Percentiles rank a stretch among this genome's conserved stretches.
Evolutionary conservation across 169 alveolate genomes (phyloP).

Genomic region (Plasmodium vinckei): DNA sequence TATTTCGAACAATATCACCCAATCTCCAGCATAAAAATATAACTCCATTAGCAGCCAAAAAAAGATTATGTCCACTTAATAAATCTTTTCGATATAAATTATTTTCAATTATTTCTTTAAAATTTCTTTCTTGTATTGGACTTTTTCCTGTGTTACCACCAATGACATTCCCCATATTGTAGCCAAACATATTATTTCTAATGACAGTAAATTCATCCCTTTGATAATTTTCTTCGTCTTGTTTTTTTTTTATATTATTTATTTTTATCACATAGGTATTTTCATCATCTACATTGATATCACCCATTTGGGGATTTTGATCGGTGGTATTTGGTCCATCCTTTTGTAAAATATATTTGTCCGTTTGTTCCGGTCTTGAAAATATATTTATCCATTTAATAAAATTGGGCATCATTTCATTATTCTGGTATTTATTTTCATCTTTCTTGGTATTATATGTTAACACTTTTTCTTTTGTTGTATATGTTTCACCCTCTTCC

Average conservation of each 20-base stretch:
- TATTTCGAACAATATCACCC: constrained; percentile 68
- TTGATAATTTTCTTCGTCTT: not conserved
- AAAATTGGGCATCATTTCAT: not conserved
- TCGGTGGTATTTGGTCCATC: not conserved
- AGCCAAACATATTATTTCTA: constrained; percentile 10
- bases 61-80: constrained; percentile 70
- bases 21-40: constrained; percentile 82
- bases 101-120: constrained; percentile 18
- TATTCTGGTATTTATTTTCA: not conserved
- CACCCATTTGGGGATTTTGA: not conserved
- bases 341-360: not conserved
- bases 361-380: not conserved
- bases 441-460: too few relatives aligned
- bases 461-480: too few relatives aligned
- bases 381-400: constrained; percentile 21
- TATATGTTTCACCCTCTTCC: not conserved
- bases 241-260: constrained; percentile 35
- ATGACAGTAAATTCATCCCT: not conserved
- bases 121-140: constrained; percentile 14
- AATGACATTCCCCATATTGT: not conserved
- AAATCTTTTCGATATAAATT: constrained; percentile 16
- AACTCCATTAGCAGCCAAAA: constrained; percentile 76
- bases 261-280: constrained; percentile 45
- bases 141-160: not conserved
- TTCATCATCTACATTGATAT: not conserved